Evolutionary conservation across 208 protist genomes (phyloP).

Genomic region (Acanthamoeba rhysodes): DNA sequence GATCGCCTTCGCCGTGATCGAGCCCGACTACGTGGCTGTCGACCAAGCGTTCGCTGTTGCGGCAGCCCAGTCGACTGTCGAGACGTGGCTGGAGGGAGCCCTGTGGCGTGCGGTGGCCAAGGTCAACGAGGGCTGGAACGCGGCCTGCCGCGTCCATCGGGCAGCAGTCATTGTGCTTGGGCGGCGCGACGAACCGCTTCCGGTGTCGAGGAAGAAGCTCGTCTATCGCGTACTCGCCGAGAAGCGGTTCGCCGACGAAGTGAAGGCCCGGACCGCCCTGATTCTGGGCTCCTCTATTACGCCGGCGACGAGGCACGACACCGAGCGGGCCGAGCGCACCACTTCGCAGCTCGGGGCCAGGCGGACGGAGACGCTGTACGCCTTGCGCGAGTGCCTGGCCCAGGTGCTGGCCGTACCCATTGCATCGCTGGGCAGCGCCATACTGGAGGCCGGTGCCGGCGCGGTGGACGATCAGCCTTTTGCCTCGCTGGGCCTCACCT

Average conservation of each 20-base stretch:
- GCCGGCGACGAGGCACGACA: no score
- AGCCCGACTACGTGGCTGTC: slow-evolving; percentile 32
- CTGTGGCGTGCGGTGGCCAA: slow-evolving; percentile 20
- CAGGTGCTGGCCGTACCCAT: slow-evolving; percentile 34
- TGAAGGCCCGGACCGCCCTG: neutral
- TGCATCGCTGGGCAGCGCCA: neutral
- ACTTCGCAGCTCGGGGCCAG: no score
- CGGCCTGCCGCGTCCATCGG: slow-evolving; percentile 16
- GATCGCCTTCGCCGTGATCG: slow-evolving; percentile 50
- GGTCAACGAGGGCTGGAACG: slow-evolving; percentile 38
- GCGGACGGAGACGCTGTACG: neutral
- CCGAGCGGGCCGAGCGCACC: no score
- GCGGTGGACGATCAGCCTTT: slow-evolving; percentile 4
- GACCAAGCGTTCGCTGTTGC: neutral
- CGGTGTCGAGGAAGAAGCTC: slow-evolving; percentile 18
- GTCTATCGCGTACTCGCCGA: slow-evolving; percentile 68
- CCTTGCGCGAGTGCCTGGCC: slow-evolving; percentile 41
- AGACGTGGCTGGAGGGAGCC: neutral
- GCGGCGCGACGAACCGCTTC: slow-evolving; percentile 12
- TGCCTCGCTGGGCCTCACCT: slow-evolving; percentile 49
- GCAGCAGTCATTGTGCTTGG: slow-evolving; percentile 33
- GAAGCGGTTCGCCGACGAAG: slow-evolving; percentile 30
- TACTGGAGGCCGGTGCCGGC: neutral
- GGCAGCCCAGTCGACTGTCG: neutral
- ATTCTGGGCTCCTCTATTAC: neutral